Evolutionary conservation across 2,329 filamentous ascomycete species (phyloP).

Genomic region (Raffaelea arxii): DNA sequence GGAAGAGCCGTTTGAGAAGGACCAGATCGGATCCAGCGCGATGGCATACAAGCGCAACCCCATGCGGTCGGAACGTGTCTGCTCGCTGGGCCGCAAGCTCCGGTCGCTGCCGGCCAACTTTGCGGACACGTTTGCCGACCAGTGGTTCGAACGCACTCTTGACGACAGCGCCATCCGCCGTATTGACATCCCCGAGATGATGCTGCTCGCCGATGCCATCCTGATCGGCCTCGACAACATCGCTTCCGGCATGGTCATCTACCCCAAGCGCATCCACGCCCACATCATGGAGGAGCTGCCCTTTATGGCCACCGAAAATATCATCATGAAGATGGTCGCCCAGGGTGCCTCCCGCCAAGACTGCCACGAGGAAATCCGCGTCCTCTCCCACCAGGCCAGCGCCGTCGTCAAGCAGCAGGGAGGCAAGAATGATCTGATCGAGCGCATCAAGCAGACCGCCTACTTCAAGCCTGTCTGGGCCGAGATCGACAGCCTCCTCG

Average conservation of each 20-base stretch:
- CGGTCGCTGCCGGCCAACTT: constrained; percentile 30
- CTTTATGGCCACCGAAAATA: constrained; percentile 41
- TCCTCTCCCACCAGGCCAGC: constrained; percentile 68
- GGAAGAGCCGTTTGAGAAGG: constrained; percentile 73
- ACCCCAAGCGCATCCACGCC: constrained; percentile 60
- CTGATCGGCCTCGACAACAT: constrained; percentile 57
- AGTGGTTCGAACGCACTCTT: constrained; percentile 68
- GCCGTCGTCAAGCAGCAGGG: constrained; percentile 31
- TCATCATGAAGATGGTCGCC: constrained; percentile 70
- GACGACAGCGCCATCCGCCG: constrained; percentile 65
- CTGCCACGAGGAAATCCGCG: constrained; percentile 78
- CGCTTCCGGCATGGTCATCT: constrained; percentile 59
- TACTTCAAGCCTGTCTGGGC: constrained; percentile 68
- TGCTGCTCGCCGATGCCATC: constrained; percentile 60
- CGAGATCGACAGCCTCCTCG: constrained; percentile 30
- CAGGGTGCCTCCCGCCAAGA: constrained; percentile 67
- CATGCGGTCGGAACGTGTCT: constrained; percentile 44
- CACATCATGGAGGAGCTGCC: constrained; percentile 68
- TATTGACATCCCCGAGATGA: constrained; percentile 56
- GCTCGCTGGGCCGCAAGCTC: constrained; percentile 29
- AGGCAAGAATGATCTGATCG: constrained; percentile 64
- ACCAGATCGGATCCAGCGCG: constrained; percentile 63
- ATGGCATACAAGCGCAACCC: constrained; percentile 39
- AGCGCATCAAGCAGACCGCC: constrained; percentile 59
- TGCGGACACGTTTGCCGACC: constrained; percentile 57